A percentile compares a stretch with the other conserved stretches of the same genome.
These are phyloP conservation scores for Chamaecyparis obtusa DNA, from an alignment of 75 land plant species.

Conservation along the genomic window DNA sequence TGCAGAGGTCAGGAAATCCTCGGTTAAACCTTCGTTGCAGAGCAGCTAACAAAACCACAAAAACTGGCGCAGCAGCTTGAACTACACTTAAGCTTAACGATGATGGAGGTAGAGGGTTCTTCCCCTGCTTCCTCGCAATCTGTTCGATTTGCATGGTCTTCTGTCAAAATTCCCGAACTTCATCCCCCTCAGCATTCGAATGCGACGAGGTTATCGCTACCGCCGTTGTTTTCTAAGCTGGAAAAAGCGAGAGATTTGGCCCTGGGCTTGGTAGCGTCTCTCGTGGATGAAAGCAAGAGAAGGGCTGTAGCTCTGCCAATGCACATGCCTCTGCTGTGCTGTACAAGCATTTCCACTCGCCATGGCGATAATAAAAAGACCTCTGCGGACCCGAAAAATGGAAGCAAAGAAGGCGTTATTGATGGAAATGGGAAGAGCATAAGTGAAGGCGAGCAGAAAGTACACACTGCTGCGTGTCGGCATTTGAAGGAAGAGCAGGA, in stretches of 20 bases:
- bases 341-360: conserved; percentile 22
- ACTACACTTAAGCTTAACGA: neutral
- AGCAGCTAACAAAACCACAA: neutral
- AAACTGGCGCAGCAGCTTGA: neutral
- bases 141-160: conserved; percentile 27
- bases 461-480: conserved; percentile 11
- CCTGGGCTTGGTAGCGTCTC: conserved; percentile 6
- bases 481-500: conserved; percentile 60
- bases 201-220: conserved; percentile 12
- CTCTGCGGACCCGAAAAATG: neutral
- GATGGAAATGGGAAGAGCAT: too few species aligned
- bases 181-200: neutral
- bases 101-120: conserved; percentile 7
- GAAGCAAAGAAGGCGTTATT: neutral
- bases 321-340: conserved; percentile 23
- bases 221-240: conserved; percentile 8
- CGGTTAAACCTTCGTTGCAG: neutral
- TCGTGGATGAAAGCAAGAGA: neutral
- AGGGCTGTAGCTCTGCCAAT: neutral
- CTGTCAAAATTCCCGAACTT: conserved; percentile 11
- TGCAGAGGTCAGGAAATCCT: neutral
- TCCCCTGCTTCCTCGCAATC: neutral
- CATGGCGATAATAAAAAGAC: neutral
- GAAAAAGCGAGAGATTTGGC: conserved; percentile 5
- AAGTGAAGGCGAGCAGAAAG: conserved; percentile 19